Percentiles rank a stretch among this genome's conserved stretches.
Conservation (phyloP, 192 early-diverging fungal genomes). For the Thamnidium elegans region DNA sequence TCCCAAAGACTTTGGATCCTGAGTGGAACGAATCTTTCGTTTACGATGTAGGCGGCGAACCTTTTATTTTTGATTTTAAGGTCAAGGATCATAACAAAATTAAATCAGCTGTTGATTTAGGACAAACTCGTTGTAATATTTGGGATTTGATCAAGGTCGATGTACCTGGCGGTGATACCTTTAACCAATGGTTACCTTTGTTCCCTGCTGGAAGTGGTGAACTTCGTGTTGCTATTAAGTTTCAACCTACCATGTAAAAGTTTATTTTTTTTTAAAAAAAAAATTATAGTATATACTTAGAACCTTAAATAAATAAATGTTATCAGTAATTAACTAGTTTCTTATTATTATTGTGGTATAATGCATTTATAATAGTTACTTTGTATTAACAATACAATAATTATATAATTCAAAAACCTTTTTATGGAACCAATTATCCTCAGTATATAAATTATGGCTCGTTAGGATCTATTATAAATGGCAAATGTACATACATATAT, state of each 20-base stretch:
- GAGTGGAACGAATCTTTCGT: slow-evolving; percentile 29
- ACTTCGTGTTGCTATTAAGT: neutral
- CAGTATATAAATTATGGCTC: too few species aligned
- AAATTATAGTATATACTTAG: too few species aligned
- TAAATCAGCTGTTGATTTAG: slow-evolving; percentile 11
- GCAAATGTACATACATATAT: too few species aligned
- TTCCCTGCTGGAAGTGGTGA: slow-evolving; percentile 26
- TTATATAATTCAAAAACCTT: too few species aligned
- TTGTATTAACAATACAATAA: too few species aligned
- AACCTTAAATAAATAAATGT: too few species aligned
- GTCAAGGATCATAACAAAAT: slow-evolving; percentile 29
- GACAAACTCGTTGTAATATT: slow-evolving; percentile 22
- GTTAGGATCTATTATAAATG: too few species aligned
- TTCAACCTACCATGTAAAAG: neutral
- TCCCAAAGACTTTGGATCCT: slow-evolving; percentile 29
- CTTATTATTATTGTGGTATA: too few species aligned
- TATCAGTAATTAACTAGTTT: too few species aligned
- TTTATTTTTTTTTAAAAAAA: too few species aligned
- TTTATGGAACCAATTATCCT: too few species aligned
- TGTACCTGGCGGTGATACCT: neutral
- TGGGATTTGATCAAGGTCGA: slow-evolving; percentile 28
- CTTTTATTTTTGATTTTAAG: slow-evolving; percentile 28
- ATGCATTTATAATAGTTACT: too few species aligned
- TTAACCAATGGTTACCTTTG: slow-evolving; percentile 21
- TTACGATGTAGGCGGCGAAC: neutral